Conservation (phyloP, 306 rosid species). For the Corylus avellana region DNA sequence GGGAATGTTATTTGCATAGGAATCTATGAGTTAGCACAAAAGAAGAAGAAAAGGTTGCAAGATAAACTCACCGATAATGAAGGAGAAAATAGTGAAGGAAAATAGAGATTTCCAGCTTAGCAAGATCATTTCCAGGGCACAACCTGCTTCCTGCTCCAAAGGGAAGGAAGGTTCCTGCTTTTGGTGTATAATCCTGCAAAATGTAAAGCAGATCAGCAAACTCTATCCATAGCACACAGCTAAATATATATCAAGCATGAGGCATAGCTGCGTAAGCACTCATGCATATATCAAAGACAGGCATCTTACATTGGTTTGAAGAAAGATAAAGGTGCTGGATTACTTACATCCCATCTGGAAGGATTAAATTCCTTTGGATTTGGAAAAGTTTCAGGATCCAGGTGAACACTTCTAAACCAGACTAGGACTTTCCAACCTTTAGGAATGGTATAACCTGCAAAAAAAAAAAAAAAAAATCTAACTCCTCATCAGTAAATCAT, state of each 20-base stretch:
- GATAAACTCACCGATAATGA: slow-evolving; percentile 52
- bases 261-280: neutral
- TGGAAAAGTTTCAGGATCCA: slow-evolving; percentile 75
- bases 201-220: neutral
- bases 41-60: neutral
- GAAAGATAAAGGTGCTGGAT: neutral
- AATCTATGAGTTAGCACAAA: neutral
- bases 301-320: neutral
- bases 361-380: slow-evolving; percentile 81
- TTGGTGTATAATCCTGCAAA: slow-evolving; percentile 44
- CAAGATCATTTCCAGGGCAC: slow-evolving; percentile 76
- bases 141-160: slow-evolving; percentile 81
- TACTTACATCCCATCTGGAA: slow-evolving; percentile 79
- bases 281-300: neutral
- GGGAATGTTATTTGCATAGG: neutral
- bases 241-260: neutral
- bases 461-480: neutral
- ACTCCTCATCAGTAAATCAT: slow-evolving; percentile 13
- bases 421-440: slow-evolving; percentile 85
- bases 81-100: slow-evolving; percentile 83
- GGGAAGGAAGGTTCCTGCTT: slow-evolving; percentile 83
- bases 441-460: slow-evolving; percentile 73
- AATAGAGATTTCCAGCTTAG: slow-evolving; percentile 71
- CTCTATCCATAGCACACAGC: neutral
- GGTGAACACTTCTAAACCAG: slow-evolving; percentile 86